Conservation (phyloP, 352 stramenopile genomes). For the Pythium coloratum region DNA sequence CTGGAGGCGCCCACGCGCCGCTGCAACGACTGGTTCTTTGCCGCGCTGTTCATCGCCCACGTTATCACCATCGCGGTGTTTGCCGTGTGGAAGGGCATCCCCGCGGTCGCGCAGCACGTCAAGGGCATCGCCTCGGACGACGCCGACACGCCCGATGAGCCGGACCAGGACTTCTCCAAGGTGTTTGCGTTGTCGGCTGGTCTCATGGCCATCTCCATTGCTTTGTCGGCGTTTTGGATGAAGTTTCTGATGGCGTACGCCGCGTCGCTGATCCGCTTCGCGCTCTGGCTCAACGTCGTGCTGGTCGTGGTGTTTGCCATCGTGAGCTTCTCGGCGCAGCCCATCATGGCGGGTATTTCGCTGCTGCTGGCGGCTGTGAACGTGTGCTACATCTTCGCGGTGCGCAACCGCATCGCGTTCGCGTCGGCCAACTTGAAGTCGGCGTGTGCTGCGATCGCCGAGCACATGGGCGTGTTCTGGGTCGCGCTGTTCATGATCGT, state of each 20-base stretch:
- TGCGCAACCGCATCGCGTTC: slow-evolving; percentile 82
- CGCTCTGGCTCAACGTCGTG: slow-evolving; percentile 81
- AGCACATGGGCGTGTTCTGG: slow-evolving; percentile 62
- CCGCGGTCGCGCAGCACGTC: slow-evolving; percentile 41
- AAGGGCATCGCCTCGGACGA: slow-evolving; percentile 27
- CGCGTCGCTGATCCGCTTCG: slow-evolving; percentile 73
- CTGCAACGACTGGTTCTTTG: slow-evolving; percentile 80
- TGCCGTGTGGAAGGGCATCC: slow-evolving; percentile 70
- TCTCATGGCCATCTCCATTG: slow-evolving; percentile 51
- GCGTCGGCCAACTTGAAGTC: slow-evolving; percentile 79
- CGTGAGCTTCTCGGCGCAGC: slow-evolving; percentile 60
- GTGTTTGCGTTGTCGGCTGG: slow-evolving; percentile 53
- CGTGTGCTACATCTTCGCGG: slow-evolving; percentile 80
- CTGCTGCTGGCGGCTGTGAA: slow-evolving; percentile 66
- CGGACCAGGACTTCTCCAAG: slow-evolving; percentile 43
- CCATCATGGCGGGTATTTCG: slow-evolving; percentile 60
- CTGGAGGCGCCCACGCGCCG: slow-evolving; percentile 50
- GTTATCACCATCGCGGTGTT: slow-evolving; percentile 59
- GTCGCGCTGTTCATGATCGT: slow-evolving; percentile 69
- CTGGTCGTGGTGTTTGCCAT: slow-evolving; percentile 67
- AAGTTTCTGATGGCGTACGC: slow-evolving; percentile 77
- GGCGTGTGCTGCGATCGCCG: slow-evolving; percentile 55
- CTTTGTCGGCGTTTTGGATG: slow-evolving; percentile 75
- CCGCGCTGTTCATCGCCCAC: slow-evolving; percentile 66
- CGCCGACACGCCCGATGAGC: slow-evolving; percentile 13